Percentiles rank a stretch among this genome's conserved stretches.
phyloP scores from a whole-genome alignment of 2,329 filamentous ascomycete genomes.

The Diaporthe caulivora region DNA sequence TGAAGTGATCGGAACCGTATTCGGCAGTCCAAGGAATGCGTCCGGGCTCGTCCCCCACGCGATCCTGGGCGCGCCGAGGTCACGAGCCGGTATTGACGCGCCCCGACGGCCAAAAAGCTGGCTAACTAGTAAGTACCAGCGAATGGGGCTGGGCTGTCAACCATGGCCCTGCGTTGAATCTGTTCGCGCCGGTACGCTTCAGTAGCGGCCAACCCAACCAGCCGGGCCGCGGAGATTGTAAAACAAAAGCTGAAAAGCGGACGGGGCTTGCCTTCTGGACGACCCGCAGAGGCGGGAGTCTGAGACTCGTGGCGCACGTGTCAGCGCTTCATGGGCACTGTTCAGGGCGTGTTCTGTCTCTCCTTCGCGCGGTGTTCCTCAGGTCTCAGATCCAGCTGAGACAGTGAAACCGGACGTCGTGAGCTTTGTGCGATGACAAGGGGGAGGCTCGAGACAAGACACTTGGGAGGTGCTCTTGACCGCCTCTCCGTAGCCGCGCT shows the following conservation, averaged over 20 bases:
- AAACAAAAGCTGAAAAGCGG: slow-evolving; percentile 26
- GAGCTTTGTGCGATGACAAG: slow-evolving; percentile 19
- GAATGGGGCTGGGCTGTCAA: slow-evolving; percentile 17
- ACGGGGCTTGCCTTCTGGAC: slow-evolving; percentile 20
- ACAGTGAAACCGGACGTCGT: slow-evolving; percentile 24
- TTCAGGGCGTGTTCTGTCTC: neutral
- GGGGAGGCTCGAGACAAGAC: slow-evolving; percentile 22
- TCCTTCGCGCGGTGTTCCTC: neutral
- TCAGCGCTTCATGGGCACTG: slow-evolving; percentile 27
- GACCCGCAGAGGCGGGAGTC: slow-evolving; percentile 22
- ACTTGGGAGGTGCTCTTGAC: slow-evolving; percentile 31
- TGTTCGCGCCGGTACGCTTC: slow-evolving; percentile 12
- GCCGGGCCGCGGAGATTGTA: slow-evolving; percentile 29
- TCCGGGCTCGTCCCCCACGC: slow-evolving; percentile 16
- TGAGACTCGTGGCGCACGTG: slow-evolving; percentile 35
- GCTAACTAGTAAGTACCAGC: neutral
- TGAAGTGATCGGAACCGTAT: neutral
- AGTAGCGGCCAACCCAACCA: slow-evolving; percentile 15
- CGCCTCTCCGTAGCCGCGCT: slow-evolving; percentile 19
- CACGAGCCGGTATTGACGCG: slow-evolving; percentile 19
- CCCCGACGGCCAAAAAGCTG: neutral
- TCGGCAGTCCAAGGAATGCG: neutral
- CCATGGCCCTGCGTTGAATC: neutral
- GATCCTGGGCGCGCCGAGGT: slow-evolving; percentile 10
- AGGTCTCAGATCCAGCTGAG: slow-evolving; percentile 36